A percentile compares a stretch with the other conserved stretches of the same genome.
Evolutionary conservation across 163 green algal genomes (phyloP).

Genomic region (Coccomyxa subellipsoidea): DNA sequence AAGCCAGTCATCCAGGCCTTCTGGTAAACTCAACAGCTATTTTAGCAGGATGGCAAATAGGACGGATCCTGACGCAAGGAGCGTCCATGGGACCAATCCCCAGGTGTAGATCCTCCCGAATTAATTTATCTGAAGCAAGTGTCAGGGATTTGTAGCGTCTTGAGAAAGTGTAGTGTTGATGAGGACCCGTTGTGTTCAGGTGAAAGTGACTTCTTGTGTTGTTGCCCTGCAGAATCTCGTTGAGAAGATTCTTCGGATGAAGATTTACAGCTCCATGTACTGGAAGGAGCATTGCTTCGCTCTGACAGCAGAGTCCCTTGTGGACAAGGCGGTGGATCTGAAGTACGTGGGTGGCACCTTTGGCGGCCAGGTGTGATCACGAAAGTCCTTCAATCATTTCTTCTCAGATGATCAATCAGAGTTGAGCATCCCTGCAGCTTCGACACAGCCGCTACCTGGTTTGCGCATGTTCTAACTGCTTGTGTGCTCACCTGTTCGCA

Average conservation of each 20-base stretch:
- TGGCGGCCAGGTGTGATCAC: slow-evolving; percentile 58
- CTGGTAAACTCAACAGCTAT: neutral
- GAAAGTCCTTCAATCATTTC: neutral
- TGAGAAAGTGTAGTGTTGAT: no score
- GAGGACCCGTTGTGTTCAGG: no score
- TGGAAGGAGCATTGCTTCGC: slow-evolving; percentile 99
- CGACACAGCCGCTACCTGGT: no score
- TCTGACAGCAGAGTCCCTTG: slow-evolving; percentile 86
- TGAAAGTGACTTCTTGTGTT: neutral
- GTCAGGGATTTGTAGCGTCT: no score
- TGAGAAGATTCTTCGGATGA: slow-evolving; percentile 88
- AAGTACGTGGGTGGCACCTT: slow-evolving; percentile 79
- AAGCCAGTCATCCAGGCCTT: neutral
- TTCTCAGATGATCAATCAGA: neutral
- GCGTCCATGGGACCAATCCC: slow-evolving; percentile 88
- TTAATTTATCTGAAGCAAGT: no score
- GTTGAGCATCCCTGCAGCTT: no score
- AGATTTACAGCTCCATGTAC: slow-evolving; percentile 90
- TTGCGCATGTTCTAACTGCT: no score
- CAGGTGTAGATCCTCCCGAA: no score
- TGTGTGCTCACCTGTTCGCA: neutral
- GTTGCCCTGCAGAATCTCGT: slow-evolving; percentile 80
- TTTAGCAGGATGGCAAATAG: slow-evolving; percentile 78
- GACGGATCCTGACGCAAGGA: slow-evolving; percentile 68
- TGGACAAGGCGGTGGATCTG: slow-evolving; percentile 93